Evolutionary conservation across 169 alveolate species (phyloP).

Genomic region (Plasmodium cynomolgi): DNA sequence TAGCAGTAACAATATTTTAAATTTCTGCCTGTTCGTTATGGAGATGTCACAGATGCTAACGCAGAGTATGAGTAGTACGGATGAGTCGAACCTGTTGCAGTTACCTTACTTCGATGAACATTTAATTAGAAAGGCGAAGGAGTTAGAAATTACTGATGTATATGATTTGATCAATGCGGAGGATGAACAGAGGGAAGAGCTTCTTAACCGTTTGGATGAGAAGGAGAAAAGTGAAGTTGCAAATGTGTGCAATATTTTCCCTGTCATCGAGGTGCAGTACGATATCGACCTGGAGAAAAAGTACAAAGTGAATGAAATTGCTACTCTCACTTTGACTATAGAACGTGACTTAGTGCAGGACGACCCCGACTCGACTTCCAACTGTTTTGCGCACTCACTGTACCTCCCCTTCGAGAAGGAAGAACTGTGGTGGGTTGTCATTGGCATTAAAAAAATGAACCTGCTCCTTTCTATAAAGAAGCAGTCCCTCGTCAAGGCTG

Average conservation of each 20-base stretch:
- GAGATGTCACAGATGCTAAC: conserved; percentile 96
- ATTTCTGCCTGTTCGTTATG: conserved; percentile 96
- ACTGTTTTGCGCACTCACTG: conserved; percentile 91
- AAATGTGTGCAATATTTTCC: conserved; percentile 91
- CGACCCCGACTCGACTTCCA: conserved; percentile 78
- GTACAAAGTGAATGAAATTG: conserved; percentile 78
- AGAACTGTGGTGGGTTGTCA: conserved; percentile 99
- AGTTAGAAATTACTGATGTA: conserved; percentile 90
- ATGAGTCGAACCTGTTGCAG: conserved; percentile 92
- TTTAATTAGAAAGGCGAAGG: conserved; percentile 88
- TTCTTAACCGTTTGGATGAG: conserved; percentile 86
- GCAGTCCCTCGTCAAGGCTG: conserved; percentile 79
- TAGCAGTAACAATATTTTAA: conserved; percentile 94
- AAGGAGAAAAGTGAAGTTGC: conserved; percentile 90
- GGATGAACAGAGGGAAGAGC: conserved; percentile 92
- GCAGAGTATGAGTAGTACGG: conserved; percentile 94
- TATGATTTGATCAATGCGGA: conserved; percentile 96
- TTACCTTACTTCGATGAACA: conserved; percentile 92
- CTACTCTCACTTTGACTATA: conserved; percentile 66
- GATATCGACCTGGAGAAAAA: conserved; percentile 70
- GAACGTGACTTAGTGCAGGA: conserved; percentile 80
- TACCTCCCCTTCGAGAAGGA: conserved; percentile 96
- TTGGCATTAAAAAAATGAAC: conserved; percentile 93
- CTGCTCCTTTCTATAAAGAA: conserved; percentile 91
- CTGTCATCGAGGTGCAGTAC: conserved; percentile 87